Evolutionary conservation across 352 stramenopile species (phyloP).

Genomic region (Elongisporangium prolatum): DNA sequence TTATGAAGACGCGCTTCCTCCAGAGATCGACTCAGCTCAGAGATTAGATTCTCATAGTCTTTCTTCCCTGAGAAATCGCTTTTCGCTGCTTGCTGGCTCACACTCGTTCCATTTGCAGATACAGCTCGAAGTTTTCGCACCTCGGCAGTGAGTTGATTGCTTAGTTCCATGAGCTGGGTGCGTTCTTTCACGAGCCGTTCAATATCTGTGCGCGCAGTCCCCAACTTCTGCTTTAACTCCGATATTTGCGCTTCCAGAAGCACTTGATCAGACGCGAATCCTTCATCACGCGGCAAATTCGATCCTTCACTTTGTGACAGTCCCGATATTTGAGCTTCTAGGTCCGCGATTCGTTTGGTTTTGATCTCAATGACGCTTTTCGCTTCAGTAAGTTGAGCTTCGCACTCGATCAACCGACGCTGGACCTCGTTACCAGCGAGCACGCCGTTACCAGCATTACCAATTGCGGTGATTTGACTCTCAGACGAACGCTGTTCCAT

Average conservation of each 20-base stretch:
- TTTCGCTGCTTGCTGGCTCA: not conserved
- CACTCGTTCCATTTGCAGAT: not conserved
- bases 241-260: slow-evolving; percentile 22
- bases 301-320: slow-evolving; percentile 14
- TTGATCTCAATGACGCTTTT: slow-evolving; percentile 34
- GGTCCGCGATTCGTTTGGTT: slow-evolving; percentile 33
- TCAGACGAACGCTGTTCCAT: not conserved
- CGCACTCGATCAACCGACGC: slow-evolving; percentile 31
- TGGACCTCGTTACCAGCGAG: slow-evolving; percentile 5
- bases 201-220: slow-evolving; percentile 45
- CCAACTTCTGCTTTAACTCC: slow-evolving; percentile 40
- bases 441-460: not conserved
- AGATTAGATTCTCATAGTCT: slow-evolving; percentile 67
- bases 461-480: not conserved
- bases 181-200: slow-evolving; percentile 60
- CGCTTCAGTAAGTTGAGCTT: slow-evolving; percentile 40
- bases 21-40: slow-evolving; percentile 61
- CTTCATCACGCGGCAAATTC: not conserved
- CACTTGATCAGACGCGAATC: slow-evolving; percentile 17
- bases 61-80: slow-evolving; percentile 49
- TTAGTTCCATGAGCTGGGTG: slow-evolving; percentile 75
- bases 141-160: slow-evolving; percentile 68
- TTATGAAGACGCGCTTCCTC: slow-evolving; percentile 68
- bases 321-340: slow-evolving; percentile 24
- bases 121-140: slow-evolving; percentile 37